These are phyloP conservation scores for Neurospora discreta DNA, from an alignment of 495 filamentous ascomycete species.

Conservation along the genomic window DNA sequence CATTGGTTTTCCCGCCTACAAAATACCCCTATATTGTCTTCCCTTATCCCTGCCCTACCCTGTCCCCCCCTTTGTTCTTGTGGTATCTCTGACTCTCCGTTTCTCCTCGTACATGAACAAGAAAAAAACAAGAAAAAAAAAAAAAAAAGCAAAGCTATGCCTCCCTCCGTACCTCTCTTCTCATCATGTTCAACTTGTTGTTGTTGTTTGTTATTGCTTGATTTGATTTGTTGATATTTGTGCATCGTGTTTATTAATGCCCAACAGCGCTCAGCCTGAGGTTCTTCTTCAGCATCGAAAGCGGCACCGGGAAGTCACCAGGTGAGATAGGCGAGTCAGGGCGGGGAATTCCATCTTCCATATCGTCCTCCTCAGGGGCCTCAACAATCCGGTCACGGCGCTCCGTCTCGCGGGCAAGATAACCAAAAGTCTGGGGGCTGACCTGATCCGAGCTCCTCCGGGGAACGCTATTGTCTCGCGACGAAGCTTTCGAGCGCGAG, in stretches of 20 bases:
- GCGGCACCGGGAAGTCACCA: slow-evolving; percentile 15
- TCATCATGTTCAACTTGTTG: neutral
- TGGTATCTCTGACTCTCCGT: neutral
- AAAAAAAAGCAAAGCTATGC: slow-evolving; percentile 2
- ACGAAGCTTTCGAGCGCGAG: neutral
- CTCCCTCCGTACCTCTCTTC: neutral
- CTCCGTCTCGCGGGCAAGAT: slow-evolving; percentile 3
- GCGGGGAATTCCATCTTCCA: slow-evolving; percentile 14
- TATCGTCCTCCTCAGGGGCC: slow-evolving; percentile 13
- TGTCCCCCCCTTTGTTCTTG: neutral
- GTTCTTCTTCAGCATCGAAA: slow-evolving; percentile 31
- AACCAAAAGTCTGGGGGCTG: slow-evolving; percentile 2
- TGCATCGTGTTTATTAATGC: slow-evolving; percentile 9
- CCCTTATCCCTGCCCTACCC: neutral
- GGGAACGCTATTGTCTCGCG: slow-evolving; percentile 3
- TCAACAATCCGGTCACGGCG: slow-evolving; percentile 13
- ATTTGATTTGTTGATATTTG: neutral
- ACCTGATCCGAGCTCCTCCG: slow-evolving; percentile 2
- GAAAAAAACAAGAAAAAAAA: neutral
- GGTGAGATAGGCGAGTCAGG: slow-evolving; percentile 30
- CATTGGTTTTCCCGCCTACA: neutral
- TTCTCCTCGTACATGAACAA: neutral
- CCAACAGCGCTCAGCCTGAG: slow-evolving; percentile 38
- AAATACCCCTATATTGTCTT: neutral
- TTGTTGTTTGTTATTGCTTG: neutral